Base-by-base conservation (phyloP, 352 stramenopile genomes). In the Phytopythium oedochilum region DNA sequence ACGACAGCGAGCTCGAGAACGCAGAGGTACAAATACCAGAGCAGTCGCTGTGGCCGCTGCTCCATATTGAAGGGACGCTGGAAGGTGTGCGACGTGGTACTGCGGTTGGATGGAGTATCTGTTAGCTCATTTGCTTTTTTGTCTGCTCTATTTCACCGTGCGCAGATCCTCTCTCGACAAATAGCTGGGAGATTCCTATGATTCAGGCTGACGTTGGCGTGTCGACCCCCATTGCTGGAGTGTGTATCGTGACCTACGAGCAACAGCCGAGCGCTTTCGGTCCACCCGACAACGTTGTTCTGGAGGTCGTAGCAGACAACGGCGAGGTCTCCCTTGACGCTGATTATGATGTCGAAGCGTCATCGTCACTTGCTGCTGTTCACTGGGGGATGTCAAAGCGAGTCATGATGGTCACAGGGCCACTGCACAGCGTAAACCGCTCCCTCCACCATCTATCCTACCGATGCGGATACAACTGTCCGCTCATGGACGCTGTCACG, bases 361-460 rank as follows among this genome's bases (percentile, higher is more conserved):
- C 31, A 1, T 43, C 17, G 6, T 2, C 25, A 17, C n/a, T 20
- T 4, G 14, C 43, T n/a, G 47, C 38, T 17, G 4, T 48, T 17
- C 39, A 32, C 10, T 23, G 34, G 20, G 35, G 14, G 14, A 34
- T 0, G 12, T 57, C 26, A 10, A 51, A 38, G 28, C 34, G n/a
- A 34, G 9, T 17, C 39, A 22, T 57, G 15, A 23, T 22, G 17
- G 28, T 64, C 11, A 22, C 26, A 10, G 48, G 57, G 2, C 12
- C 34, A 14, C 44, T 61, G 39, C 15, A 58, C 18, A 47, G n/a
- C 18, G 44, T 70, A 11, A 75, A 73, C 23, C 40, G 23, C 25
- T 66, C 64, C 14, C 45, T 78, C 20, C 7, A 22, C 17, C 46
- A 26, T 7, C 26, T 73, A 1, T 55, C 53, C 26, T 74, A 72